Conservation (phyloP, 768 basidiomycete species). For the Porpolomopsis calyptriformis region DNA sequence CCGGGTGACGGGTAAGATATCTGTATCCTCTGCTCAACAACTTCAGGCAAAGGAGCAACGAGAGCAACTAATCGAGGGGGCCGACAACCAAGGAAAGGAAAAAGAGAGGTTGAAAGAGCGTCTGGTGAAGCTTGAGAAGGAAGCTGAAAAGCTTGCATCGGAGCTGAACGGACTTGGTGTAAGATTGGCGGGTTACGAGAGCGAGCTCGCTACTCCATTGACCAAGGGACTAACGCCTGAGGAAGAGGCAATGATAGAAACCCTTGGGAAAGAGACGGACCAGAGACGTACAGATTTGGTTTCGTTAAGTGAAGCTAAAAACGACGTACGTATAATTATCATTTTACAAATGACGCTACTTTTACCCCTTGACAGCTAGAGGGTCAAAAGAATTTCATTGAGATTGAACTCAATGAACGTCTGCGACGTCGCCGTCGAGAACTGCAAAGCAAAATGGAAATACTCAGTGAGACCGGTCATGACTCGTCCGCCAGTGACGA, state of each 20-base stretch:
- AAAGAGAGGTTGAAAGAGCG: conserved; percentile 58
- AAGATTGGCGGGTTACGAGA: conserved; percentile 51
- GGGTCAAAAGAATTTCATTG: conserved; percentile 65
- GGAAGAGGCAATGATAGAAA: conserved; percentile 58
- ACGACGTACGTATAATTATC: conserved; percentile 43
- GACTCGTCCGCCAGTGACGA: conserved; percentile 52
- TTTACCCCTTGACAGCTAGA: conserved; percentile 40
- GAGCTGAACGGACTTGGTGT: conserved; percentile 55
- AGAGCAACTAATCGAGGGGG: conserved; percentile 57
- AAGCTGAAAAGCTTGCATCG: conserved; percentile 59
- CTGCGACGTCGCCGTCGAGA: conserved; percentile 74
- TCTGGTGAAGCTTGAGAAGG: conserved; percentile 52
- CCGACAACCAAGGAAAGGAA: conserved; percentile 47
- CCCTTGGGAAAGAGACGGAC: conserved; percentile 68
- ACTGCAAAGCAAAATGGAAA: conserved; percentile 63
- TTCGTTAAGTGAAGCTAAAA: conserved; percentile 55
- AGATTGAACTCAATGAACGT: conserved; percentile 90
- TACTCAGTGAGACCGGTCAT: conserved; percentile 52
- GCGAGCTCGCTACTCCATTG: conserved; percentile 68
- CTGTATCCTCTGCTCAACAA: conserved; percentile 59
- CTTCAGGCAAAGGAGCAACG: conserved; percentile 59
- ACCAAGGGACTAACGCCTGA: conserved; percentile 60
- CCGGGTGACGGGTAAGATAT: conserved; percentile 56
- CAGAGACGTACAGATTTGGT: conserved; percentile 57
- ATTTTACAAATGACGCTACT: neutral